Evolutionary conservation across 2,329 filamentous ascomycete genomes (phyloP).

Genomic region (Amauroascus verrucosus): DNA sequence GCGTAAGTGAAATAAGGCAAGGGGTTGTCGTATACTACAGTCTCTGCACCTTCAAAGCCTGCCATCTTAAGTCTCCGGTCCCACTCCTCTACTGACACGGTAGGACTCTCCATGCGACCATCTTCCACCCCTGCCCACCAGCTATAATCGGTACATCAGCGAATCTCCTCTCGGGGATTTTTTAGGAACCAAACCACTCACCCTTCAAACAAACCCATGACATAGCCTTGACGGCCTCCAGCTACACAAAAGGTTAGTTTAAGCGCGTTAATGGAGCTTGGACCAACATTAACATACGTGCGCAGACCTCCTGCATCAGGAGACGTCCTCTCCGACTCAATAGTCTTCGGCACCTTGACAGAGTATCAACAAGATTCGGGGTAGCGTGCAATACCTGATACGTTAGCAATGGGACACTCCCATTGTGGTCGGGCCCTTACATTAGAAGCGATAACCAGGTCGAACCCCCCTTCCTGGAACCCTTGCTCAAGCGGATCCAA

Average conservation of each 20-base stretch:
- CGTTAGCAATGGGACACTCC: too few relatives aligned
- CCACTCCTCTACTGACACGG: slow-evolving; percentile 2
- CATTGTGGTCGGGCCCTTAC: too few relatives aligned
- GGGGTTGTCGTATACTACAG: not conserved
- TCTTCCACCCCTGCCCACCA: slow-evolving; percentile 13
- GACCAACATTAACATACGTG: too few relatives aligned
- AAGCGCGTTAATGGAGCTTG: too few relatives aligned
- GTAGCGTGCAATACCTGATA: slow-evolving; percentile 6
- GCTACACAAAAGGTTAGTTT: too few relatives aligned
- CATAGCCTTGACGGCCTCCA: too few relatives aligned
- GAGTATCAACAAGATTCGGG: not conserved
- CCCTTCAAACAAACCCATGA: too few relatives aligned
- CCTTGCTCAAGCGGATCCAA: slow-evolving; percentile 2
- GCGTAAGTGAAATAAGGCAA: not conserved
- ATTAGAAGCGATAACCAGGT: slow-evolving; percentile 9
- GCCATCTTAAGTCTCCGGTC: not conserved
- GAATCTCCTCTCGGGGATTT: too few relatives aligned
- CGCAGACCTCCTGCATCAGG: not conserved
- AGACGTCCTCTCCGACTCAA: not conserved
- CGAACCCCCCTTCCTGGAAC: slow-evolving; percentile 3
- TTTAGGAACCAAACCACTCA: too few relatives aligned
- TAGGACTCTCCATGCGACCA: not conserved
- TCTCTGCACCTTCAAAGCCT: slow-evolving; percentile 9
- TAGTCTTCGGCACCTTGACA: not conserved
- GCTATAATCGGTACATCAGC: not conserved